These are phyloP conservation scores for Arthrinium puccinioides DNA, from an alignment of 2,329 filamentous ascomycete species.

Conservation along the genomic window DNA sequence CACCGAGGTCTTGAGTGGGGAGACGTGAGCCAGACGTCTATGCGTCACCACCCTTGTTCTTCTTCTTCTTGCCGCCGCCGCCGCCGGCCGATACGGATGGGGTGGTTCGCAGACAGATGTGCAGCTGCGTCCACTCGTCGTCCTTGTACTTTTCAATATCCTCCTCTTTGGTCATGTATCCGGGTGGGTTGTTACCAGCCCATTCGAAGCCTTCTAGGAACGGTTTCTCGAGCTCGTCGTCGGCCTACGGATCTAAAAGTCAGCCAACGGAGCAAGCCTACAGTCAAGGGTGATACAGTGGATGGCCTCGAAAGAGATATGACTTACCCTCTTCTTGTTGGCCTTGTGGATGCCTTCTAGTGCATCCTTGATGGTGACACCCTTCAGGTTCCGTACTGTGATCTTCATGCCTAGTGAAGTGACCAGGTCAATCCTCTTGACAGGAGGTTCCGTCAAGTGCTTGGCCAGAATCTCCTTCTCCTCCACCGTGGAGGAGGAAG, in stretches of 20 bases:
- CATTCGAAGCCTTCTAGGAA: conserved; percentile 94
- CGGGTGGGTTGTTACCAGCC: conserved; percentile 30
- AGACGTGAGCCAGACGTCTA: background rate
- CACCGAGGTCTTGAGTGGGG: too few relatives aligned
- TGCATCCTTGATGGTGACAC: conserved; percentile 95
- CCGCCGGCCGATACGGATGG: conserved; percentile 31
- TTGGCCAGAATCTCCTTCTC: conserved; percentile 81
- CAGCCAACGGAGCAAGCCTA: background rate
- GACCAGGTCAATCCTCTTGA: conserved; percentile 92
- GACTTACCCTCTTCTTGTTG: conserved; percentile 89
- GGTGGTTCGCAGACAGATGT: conserved; percentile 70
- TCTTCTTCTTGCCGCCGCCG: conserved; percentile 61
- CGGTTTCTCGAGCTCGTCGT: conserved; percentile 83
- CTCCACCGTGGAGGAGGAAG: conserved; percentile 68
- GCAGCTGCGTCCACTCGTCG: conserved; percentile 79
- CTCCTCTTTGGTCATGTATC: conserved; percentile 13
- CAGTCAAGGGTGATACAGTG: conserved; percentile 3
- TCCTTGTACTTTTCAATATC: conserved; percentile 52
- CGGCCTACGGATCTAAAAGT: conserved; percentile 23
- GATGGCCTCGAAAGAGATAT: background rate
- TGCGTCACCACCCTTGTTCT: conserved; percentile 42
- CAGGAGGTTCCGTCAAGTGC: conserved; percentile 67
- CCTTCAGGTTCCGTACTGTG: conserved; percentile 83
- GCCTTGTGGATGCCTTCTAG: conserved; percentile 92
- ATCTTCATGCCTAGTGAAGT: conserved; percentile 86